Base-by-base conservation (phyloP, 441 rosid genomes). In the Breynia disticha region DNA sequence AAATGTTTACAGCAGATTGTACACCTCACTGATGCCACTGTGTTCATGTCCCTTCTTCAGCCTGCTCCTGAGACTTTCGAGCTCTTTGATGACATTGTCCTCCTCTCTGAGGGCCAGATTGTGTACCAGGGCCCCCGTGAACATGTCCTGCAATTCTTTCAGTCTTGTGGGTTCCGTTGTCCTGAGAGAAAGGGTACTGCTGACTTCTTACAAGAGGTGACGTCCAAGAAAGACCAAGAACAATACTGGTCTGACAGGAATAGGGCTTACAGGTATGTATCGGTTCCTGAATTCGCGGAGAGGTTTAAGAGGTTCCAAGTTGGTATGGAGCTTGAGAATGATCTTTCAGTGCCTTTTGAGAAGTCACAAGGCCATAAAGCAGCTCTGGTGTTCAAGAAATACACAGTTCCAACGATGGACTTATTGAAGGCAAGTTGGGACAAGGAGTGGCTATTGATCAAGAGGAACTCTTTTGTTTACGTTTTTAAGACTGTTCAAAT, bases 161-260 rank as follows among this genome's bases (percentile, higher is more conserved):
- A 80, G 57, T 68, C 56, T 32, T 89, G 84, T 16, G 97, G 97
- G 0, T 93, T 93, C 71, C 70, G 62, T 19, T 89, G 99, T 17
- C 99, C 99, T 0, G 90, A 86, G 43, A 78, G 96, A 63, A 89
- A 93, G 60, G 95, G 95, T 19, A 71, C 87, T 2, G 97, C 99
- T 49, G 97, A 89, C 64, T 93, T 93, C 77, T 69, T 93, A 56
- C 99, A 89, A 74, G 95, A 93, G 90, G 95, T 91, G 64, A 81
- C 96, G 11, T 93, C 96, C 1, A 82, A 64, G 69, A 93, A 93
- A 64, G 97, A 93, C 68, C 97, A 93, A 65, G 84, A 84, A 46
- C 98, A 84, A 44, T 93, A 88, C 19, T 86, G 95, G 96, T 72
- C 69, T 15, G 81, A 82, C 44, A 72, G 59, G 55, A 73, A 7